Percentiles rank a stretch among this genome's conserved stretches.
phyloP scores from a whole-genome alignment of 2,329 filamentous ascomycete genomes.

The Trichoderma atroviride region DNA sequence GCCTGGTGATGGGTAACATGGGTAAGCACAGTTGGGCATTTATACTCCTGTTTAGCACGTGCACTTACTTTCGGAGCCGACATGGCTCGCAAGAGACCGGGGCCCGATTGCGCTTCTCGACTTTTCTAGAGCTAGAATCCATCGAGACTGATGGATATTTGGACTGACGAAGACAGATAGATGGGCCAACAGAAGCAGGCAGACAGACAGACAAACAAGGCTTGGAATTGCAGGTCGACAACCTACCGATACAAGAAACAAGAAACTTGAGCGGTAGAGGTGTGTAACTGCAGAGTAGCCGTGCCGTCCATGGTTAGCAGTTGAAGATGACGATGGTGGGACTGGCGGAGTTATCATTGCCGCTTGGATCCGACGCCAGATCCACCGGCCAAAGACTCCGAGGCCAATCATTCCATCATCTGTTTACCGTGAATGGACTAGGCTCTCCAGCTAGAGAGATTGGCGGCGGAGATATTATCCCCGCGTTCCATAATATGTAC shows the following conservation, averaged over 20 bases:
- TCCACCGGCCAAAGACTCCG: not conserved
- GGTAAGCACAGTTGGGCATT: not conserved
- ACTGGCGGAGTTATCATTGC: conserved; percentile 10
- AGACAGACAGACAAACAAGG: not conserved
- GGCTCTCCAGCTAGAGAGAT: not conserved
- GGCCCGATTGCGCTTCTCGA: conserved; percentile 21
- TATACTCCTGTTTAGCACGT: not conserved
- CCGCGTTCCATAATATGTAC: not conserved
- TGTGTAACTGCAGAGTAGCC: not conserved
- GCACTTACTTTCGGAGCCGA: conserved; percentile 14
- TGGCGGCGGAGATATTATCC: not conserved
- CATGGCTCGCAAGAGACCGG: conserved; percentile 21
- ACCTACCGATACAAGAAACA: not conserved
- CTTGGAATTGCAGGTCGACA: not conserved
- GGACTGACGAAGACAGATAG: too few species aligned
- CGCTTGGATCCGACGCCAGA: not conserved
- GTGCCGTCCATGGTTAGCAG: not conserved
- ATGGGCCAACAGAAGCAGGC: too few species aligned
- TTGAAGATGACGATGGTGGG: not conserved
- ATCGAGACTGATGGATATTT: not conserved
- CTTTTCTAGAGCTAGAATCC: conserved; percentile 1
- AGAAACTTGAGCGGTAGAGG: not conserved
- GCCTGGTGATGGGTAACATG: not conserved
- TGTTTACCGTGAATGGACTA: not conserved
- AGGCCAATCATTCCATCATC: not conserved